Conservation (phyloP, 352 stramenopile species). For the Globisporangium spiculum region DNA sequence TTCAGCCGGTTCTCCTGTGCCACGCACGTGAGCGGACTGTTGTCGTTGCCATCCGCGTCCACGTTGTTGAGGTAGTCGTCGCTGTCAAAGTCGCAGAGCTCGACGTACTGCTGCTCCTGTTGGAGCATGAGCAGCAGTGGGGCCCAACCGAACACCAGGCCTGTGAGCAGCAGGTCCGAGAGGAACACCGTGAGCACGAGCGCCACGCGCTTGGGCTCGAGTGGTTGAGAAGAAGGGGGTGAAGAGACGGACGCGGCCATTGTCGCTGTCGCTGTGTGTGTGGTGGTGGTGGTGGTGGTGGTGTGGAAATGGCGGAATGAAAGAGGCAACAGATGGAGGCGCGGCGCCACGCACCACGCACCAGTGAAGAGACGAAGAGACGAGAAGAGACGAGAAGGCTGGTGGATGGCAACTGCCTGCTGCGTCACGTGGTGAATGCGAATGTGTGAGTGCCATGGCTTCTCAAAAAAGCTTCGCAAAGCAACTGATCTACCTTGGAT, state of each 20-base stretch:
- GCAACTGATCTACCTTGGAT: neutral
- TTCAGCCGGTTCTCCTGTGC: conserved; percentile 86
- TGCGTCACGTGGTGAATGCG: conserved; percentile 11
- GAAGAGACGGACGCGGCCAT: conserved; percentile 12
- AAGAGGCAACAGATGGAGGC: neutral
- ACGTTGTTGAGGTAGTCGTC: conserved; percentile 17
- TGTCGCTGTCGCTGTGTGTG: neutral
- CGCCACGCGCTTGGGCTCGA: conserved; percentile 48
- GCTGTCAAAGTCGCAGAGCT: conserved; percentile 48
- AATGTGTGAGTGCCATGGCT: conserved; percentile 2
- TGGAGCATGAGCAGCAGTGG: conserved; percentile 81
- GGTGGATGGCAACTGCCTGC: neutral
- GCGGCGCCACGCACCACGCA: conserved; percentile 2
- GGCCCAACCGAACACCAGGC: conserved; percentile 85
- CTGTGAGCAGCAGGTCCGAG: conserved; percentile 84
- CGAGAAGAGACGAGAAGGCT: neutral
- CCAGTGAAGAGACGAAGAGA: conserved; percentile 6
- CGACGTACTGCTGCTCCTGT: conserved; percentile 77
- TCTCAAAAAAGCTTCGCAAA: neutral
- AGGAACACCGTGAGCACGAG: conserved; percentile 67
- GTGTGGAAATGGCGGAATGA: neutral
- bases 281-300: neutral
- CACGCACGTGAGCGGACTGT: conserved; percentile 33
- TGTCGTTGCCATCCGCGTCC: conserved; percentile 14
- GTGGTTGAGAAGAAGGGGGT: conserved; percentile 10